Evolutionary conservation across 345 rosid genomes (phyloP), one percentile per base, ranked within the genome.

Genomic region (Gossypium turneri): DNA sequence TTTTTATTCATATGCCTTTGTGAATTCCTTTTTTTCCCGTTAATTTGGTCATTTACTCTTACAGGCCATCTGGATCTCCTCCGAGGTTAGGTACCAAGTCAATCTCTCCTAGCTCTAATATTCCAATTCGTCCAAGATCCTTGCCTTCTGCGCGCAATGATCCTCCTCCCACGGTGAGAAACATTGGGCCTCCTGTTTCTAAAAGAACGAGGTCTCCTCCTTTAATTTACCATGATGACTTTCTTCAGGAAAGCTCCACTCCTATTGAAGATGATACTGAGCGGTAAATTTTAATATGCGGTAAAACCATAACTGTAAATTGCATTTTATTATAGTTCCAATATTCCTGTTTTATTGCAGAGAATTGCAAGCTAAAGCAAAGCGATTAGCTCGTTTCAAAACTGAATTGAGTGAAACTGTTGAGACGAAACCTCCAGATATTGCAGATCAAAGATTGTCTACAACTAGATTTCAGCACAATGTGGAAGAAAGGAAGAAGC

Each of bases 191-290:
- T 22, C 9, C 82, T 24, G 86, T 71, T 76, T 76, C 89, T 58
- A 89, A 90, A 81, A 81, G 94, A 85, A 79, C 97, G 59, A 92
- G 97, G 84, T 87, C 92, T 75, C 91, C 97, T 63, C 78, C 90
- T 82, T 73, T 66, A 68, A 55, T 80, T 80, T 76, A 83, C 53
- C 45, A 59, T 45, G 84, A 87, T 73, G 85, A 87, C 52, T 83
- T 73, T 72, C 79, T 84, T 67, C 88, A 73, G 79, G 88, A 80
- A 34, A 85, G 81, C 72, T 74, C 85, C 70, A 44, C 51, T 74
- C 77, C 80, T 29, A 67, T 67, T 67, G 86, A 81, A 80, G 89
- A 86, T 73, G 88, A 55, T 77, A 75, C 78, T 62, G 97, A 93
- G 66, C 81, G 97, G 99, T 95, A 88, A 79, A 76, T 24, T 72